These are phyloP conservation scores for Priceomyces carsonii DNA, from an alignment of 805 yeast species.

Conservation along the genomic window DNA sequence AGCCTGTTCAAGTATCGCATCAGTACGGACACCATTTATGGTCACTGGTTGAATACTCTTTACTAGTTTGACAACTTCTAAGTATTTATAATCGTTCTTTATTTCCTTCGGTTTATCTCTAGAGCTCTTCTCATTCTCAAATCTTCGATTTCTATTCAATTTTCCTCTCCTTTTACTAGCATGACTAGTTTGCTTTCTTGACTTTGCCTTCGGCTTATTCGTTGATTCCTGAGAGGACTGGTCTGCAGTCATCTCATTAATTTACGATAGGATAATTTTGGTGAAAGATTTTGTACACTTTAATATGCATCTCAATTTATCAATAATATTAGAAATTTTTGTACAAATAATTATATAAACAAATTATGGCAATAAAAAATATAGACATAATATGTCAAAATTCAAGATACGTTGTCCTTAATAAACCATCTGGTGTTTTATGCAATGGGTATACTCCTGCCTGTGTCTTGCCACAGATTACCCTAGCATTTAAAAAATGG, in stretches of 20 bases:
- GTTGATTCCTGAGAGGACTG: constrained; percentile 1
- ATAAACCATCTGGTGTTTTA: constrained; percentile 22
- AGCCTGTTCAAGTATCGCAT: constrained; percentile 8
- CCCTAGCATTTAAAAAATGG: constrained; percentile 10
- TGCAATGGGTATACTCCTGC: constrained; percentile 13
- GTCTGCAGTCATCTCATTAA: no score
- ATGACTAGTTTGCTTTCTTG: neutral
- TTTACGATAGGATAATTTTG: no score
- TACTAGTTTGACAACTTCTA: constrained; percentile 34
- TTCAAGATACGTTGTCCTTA: constrained; percentile 18
- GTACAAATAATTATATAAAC: no score
- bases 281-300: no score
- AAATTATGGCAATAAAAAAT: constrained; percentile 3
- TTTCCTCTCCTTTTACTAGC: neutral
- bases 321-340: no score
- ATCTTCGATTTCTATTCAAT: constrained; percentile 4
- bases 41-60: constrained; percentile 34
- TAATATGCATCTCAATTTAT: no score
- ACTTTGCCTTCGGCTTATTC: constrained; percentile 1
- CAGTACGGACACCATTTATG: constrained; percentile 30
- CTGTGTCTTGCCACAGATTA: constrained; percentile 15
- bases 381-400: constrained; percentile 15
- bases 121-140: constrained; percentile 1
- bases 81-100: constrained; percentile 23
- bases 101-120: constrained; percentile 7